phyloP scores from a whole-genome alignment of 192 early-diverging fungal genomes.

The Gaertneriomyces sp. region DNA sequence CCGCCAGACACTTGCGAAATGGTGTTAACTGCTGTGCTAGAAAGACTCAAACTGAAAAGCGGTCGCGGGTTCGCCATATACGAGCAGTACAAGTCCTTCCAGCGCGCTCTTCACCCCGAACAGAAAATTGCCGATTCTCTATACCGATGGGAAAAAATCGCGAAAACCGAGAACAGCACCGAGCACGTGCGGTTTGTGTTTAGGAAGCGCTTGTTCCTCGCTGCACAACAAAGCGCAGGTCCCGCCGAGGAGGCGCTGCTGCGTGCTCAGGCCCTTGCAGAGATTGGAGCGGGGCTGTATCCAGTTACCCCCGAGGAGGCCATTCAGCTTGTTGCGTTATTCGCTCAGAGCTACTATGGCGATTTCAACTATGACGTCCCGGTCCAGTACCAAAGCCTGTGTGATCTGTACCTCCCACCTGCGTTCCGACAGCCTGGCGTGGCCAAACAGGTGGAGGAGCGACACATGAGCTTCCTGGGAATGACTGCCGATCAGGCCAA shows the following conservation, averaged over 20 bases:
- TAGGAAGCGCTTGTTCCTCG: slow-evolving; percentile 40
- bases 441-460: slow-evolving; percentile 16
- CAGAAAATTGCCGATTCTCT: slow-evolving; percentile 44
- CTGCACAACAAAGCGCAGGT: slow-evolving; percentile 13
- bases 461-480: slow-evolving; percentile 29
- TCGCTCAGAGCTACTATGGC: slow-evolving; percentile 36
- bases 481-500: slow-evolving; percentile 16
- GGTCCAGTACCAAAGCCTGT: slow-evolving; percentile 20
- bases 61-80: slow-evolving; percentile 43
- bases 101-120: slow-evolving; percentile 34
- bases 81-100: slow-evolving; percentile 30
- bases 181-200: slow-evolving; percentile 40
- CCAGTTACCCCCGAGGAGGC: slow-evolving; percentile 36
- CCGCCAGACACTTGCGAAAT: slow-evolving; percentile 38
- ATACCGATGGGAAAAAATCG: slow-evolving; percentile 37
- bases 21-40: slow-evolving; percentile 27
- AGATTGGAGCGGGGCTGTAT: slow-evolving; percentile 32
- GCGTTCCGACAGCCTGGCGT: slow-evolving; percentile 7
- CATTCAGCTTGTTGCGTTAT: slow-evolving; percentile 24
- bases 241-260: slow-evolving; percentile 35
- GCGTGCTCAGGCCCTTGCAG: slow-evolving; percentile 36
- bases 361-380: slow-evolving; percentile 30
- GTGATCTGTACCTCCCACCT: slow-evolving; percentile 2
- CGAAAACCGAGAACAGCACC: not conserved
- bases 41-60: slow-evolving; percentile 35